Evolutionary conservation across 2,329 filamentous ascomycete species (phyloP), one percentile per base, ranked within the genome.

Genomic region (Conoideocrella luteorostrata): DNA sequence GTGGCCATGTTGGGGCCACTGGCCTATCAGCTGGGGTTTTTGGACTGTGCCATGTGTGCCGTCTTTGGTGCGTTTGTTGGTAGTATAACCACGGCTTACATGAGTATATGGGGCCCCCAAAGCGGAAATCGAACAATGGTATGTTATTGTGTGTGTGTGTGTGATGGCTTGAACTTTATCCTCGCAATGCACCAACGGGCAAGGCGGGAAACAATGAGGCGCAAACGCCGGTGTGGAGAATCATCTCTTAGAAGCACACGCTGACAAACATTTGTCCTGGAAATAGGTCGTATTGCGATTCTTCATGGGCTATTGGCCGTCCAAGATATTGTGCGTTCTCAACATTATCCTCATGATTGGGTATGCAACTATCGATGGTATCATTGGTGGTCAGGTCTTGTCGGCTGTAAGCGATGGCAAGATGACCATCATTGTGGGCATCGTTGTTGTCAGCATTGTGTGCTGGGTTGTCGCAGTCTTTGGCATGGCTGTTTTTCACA

Each of bases 61-160:
- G 61, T 91, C 41, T 86, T 89, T 65, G 77, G 90, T 68, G 90
- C 89, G 54, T 58, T 88, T 4, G 67, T 91, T 9, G 84, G 82
- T n/a, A 74, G 84, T 39, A 57, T 82, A 39, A 82, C 85, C 0
- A 85, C 88, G 13, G 84, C 78, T 57, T 88, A 83, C 64, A 89
- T 89, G 69, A 85, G 82, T 2, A 86, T 79, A 15, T 88, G 89
- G 56, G 86, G 86, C 3, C 82, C 86, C 3, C 67, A 68, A 7
- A 88, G 88, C 51, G 86, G 86, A 4, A 70, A 89, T 50, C 78
- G 86, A 43, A 86, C 89, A 58, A 88, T 90, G 81, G 83, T 62
- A 15, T 43, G 52, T 42, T 13, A 1, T 24, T 2, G 0, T 13
- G 4, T 20, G n/a, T n/a, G 20, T 26, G 36, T 12, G 15, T 20